Evolutionary conservation across 1,284 basidiomycete species (phyloP).

Genomic region (Cryptococcus maquisensis): DNA sequence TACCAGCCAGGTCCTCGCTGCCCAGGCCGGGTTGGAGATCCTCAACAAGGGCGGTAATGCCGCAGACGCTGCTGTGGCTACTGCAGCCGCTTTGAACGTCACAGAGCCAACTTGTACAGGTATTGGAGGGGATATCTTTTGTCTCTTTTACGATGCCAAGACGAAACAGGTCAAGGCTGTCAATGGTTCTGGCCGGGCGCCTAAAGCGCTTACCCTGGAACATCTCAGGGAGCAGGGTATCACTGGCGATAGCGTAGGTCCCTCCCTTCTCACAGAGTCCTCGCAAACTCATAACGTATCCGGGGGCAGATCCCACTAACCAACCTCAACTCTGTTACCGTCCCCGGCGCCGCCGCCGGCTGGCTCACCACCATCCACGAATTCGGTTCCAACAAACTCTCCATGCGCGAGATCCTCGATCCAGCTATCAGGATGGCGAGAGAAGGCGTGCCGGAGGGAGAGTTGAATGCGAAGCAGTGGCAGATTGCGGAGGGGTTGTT

Average conservation of each 20-base stretch:
- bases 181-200: conserved; percentile 67
- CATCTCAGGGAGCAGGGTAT: conserved; percentile 68
- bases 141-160: conserved; percentile 81
- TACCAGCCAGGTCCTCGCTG: conserved; percentile 84
- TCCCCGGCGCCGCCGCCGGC: conserved; percentile 87
- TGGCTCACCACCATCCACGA: conserved; percentile 84
- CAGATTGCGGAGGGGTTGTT: conserved; percentile 67
- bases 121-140: conserved; percentile 66
- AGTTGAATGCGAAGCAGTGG: conserved; percentile 68
- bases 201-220: conserved; percentile 71
- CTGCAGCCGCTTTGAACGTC: conserved; percentile 79
- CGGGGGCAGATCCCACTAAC: conserved; percentile 58
- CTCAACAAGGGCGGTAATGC: conserved; percentile 88
- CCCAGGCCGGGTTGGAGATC: conserved; percentile 82
- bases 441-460: conserved; percentile 63
- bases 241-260: conserved; percentile 52
- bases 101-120: conserved; percentile 60
- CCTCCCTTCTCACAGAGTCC: not conserved
- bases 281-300: not conserved
- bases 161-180: conserved; percentile 64
- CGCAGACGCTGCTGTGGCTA: conserved; percentile 71
- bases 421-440: conserved; percentile 82
- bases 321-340: conserved; percentile 83
- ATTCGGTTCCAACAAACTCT: conserved; percentile 78
- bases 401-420: conserved; percentile 72